These are phyloP conservation scores for Dendrobium nobile DNA, from an alignment of 106 monocot species.

Conservation along the genomic window DNA sequence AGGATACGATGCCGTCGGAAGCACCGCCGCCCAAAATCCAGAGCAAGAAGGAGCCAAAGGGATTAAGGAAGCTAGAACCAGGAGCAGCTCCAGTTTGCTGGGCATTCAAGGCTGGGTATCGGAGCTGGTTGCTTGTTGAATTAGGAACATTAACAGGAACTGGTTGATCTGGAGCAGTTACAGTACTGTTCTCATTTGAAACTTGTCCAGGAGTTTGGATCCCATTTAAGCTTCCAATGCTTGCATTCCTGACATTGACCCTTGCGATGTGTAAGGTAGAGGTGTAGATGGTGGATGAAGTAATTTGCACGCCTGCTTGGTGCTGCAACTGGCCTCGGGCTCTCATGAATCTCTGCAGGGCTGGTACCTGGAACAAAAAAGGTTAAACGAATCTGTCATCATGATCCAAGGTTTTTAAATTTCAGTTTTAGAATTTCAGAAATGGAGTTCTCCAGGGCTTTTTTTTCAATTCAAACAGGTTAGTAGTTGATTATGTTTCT, in stretches of 20 bases:
- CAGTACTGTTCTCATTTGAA: constrained; percentile 12
- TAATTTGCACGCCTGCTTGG: constrained; percentile 79
- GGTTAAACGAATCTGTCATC: too few relatives aligned
- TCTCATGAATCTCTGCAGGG: constrained; percentile 84
- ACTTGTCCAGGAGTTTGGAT: constrained; percentile 3
- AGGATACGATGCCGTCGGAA: constrained; percentile 76
- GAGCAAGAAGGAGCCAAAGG: constrained; percentile 76
- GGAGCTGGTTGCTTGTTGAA: constrained; percentile 9
- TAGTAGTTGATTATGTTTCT: too few relatives aligned
- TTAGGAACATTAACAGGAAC: constrained; percentile 4
- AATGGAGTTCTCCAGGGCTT: too few relatives aligned
- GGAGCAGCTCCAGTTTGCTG: constrained; percentile 27
- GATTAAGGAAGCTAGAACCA: constrained; percentile 40
- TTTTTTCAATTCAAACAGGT: too few relatives aligned
- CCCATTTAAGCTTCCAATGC: constrained; percentile 2
- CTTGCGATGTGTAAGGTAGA: constrained; percentile 91
- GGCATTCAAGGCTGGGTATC: constrained; percentile 20
- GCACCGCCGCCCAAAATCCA: constrained; percentile 84
- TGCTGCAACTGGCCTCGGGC: constrained; percentile 65
- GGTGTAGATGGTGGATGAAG: constrained; percentile 83
- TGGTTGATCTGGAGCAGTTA: constrained; percentile 7
- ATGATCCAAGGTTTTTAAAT: too few relatives aligned
- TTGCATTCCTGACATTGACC: constrained; percentile 56
- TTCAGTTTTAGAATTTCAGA: too few relatives aligned
- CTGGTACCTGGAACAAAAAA: constrained; percentile 62